phyloP scores from a whole-genome alignment of 768 basidiomycete species.

The Mycena venus region DNA sequence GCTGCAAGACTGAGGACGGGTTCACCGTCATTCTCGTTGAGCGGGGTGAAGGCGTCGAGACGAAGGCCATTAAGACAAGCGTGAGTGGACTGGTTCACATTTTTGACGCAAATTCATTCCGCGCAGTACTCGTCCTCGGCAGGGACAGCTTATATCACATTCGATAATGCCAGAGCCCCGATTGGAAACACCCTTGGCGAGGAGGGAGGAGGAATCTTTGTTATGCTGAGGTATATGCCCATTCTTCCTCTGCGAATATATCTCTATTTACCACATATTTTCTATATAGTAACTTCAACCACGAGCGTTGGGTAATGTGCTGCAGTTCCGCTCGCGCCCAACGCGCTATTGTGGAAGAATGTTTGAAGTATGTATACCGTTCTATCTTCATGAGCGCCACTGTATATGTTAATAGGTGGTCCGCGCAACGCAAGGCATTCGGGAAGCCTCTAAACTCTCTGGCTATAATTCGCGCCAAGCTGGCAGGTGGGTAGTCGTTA shows the following conservation, averaged over 20 bases:
- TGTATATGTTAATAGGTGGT: conserved; percentile 70
- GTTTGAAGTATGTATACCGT: conserved; percentile 73
- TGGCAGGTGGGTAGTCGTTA: conserved; percentile 58
- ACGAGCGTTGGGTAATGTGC: conserved; percentile 89
- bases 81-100: conserved; percentile 55
- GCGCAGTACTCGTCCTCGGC: conserved; percentile 67
- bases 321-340: conserved; percentile 78
- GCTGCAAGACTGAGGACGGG: conserved; percentile 79
- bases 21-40: conserved; percentile 87
- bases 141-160: conserved; percentile 71
- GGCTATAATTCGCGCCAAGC: conserved; percentile 88
- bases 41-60: conserved; percentile 76
- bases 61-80: conserved; percentile 71
- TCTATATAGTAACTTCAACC: conserved; percentile 86
- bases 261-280: neutral
- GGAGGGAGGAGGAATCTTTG: conserved; percentile 75
- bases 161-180: conserved; percentile 75
- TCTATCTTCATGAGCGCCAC: neutral
- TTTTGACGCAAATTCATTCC: conserved; percentile 20
- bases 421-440: conserved; percentile 90
- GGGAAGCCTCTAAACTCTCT: conserved; percentile 89
- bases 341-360: conserved; percentile 80
- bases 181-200: conserved; percentile 76
- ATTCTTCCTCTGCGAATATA: neutral
- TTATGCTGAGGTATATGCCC: conserved; percentile 58